Conservation (phyloP, 176 grass and related monocot species). For the Lolium multiflorum region DNA sequence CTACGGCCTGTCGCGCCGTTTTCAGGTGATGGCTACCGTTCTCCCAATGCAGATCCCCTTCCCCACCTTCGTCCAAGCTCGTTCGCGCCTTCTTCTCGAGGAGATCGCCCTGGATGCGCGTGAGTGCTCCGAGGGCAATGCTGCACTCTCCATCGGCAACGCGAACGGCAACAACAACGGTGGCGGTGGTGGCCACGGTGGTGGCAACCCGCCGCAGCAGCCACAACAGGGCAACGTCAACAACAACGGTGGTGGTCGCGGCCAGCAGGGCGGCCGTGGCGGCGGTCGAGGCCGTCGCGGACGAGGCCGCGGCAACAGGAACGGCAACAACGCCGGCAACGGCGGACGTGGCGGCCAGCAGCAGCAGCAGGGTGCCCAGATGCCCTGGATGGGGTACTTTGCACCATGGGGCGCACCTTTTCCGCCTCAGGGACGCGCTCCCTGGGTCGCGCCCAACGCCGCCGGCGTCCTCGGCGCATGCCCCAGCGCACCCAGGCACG, state of each 20-base stretch:
- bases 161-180: not conserved
- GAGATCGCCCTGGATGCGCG: not conserved
- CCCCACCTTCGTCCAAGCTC: too few relatives aligned
- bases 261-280: not conserved
- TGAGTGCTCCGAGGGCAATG: not conserved
- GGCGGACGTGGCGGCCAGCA: not conserved
- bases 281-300: not conserved
- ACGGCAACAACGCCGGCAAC: not conserved
- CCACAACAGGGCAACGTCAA: too few relatives aligned
- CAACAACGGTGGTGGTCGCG: not conserved
- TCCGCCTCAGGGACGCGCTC: not conserved
- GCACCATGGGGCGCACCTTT: not conserved
- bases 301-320: not conserved
- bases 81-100: not conserved
- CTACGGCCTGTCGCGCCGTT: too few relatives aligned
- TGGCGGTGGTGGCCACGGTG: accelerated
- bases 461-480: not conserved
- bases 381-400: not conserved
- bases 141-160: not conserved
- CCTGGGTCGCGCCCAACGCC: not conserved
- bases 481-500: not conserved
- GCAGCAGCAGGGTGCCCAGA: not conserved
- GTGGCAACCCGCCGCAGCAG: too few relatives aligned
- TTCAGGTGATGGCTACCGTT: too few relatives aligned
- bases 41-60: too few relatives aligned